A percentile compares a stretch with the other conserved stretches of the same genome.
These are phyloP conservation scores for Lophium mytilinum DNA, from an alignment of 495 filamentous ascomycete species.

Conservation along the genomic window DNA sequence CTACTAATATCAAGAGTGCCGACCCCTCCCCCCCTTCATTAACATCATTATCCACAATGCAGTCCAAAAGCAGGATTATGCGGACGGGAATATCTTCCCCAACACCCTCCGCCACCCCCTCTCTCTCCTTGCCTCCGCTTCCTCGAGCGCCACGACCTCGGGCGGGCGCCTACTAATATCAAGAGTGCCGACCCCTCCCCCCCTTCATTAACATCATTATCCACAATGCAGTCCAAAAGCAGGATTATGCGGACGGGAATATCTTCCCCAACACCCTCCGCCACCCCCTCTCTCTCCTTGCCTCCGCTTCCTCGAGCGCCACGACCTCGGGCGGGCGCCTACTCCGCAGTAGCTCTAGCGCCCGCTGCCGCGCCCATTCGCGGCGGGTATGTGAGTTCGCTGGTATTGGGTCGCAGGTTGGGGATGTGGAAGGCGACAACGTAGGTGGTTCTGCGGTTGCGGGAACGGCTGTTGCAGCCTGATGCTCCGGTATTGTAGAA, in stretches of 20 bases:
- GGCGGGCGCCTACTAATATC: conserved; percentile 1
- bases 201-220: no score
- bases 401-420: not conserved
- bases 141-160: conserved; percentile 2
- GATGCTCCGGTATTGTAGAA: conserved; percentile 2
- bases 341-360: conserved; percentile 27
- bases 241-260: conserved; percentile 7
- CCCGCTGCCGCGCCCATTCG: conserved; percentile 33
- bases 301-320: conserved; percentile 10
- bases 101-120: conserved; percentile 15
- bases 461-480: not conserved
- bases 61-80: no score
- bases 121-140: conserved; percentile 1
- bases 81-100: conserved; percentile 17
- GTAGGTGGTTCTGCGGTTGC: not conserved
- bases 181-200: no score
- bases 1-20: no score
- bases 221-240: no score
- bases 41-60: no score
- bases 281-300: not conserved
- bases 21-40: no score
- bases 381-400: conserved; percentile 7
- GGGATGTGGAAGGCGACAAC: not conserved
- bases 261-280: conserved; percentile 16
- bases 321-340: not conserved